Evolutionary conservation across 805 yeast species (phyloP).

Genomic region (Metschnikowia peoriensis): DNA sequence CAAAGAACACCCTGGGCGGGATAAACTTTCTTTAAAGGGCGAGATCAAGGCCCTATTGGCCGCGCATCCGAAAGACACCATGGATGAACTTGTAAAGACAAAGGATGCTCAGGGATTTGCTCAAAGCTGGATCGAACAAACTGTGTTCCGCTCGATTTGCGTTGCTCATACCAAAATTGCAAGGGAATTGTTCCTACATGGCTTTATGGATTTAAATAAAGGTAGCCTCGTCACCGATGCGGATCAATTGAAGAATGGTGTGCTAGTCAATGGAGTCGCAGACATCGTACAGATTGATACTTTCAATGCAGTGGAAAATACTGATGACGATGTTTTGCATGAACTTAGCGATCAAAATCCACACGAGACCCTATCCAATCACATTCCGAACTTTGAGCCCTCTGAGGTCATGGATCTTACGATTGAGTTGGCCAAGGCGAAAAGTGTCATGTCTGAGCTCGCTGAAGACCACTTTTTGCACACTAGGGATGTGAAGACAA

Average conservation of each 20-base stretch:
- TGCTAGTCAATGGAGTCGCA: constrained; percentile 59
- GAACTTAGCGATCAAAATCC: not conserved
- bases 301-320: not conserved
- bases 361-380: not conserved
- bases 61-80: constrained; percentile 7
- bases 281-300: constrained; percentile 13
- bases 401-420: constrained; percentile 8
- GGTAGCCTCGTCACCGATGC: constrained; percentile 15
- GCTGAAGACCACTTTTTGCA: constrained; percentile 12
- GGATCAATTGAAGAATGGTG: constrained; percentile 21
- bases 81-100: constrained; percentile 14
- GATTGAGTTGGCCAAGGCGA: constrained; percentile 7
- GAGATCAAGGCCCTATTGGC: constrained; percentile 12
- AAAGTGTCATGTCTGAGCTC: constrained; percentile 4
- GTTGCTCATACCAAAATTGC: constrained; percentile 51
- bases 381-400: not conserved
- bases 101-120: constrained; percentile 23
- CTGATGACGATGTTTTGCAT: not conserved
- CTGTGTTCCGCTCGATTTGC: constrained; percentile 37
- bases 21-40: constrained; percentile 27
- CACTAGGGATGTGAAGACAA: constrained; percentile 61
- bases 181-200: constrained; percentile 61
- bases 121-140: constrained; percentile 40
- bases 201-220: constrained; percentile 38
- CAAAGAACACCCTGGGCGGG: constrained; percentile 46